A percentile compares a stretch with the other conserved stretches of the same genome.
phyloP scores from a whole-genome alignment of 1,284 basidiomycete genomes.

The Thecaphora thlaspeos region DNA sequence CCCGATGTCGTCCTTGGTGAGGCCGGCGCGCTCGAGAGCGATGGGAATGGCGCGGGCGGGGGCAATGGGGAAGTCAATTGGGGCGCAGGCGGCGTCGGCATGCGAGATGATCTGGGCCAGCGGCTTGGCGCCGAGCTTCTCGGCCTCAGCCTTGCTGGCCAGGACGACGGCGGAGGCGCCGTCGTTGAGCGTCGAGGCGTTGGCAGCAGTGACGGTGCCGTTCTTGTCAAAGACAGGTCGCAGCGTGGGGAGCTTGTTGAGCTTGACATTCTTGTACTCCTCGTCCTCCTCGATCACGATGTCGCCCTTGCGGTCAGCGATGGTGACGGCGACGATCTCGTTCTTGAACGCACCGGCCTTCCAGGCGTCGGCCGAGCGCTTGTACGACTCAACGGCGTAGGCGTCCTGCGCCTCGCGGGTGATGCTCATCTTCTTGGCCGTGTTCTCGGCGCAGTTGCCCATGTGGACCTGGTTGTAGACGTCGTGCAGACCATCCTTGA shows the following conservation, averaged over 20 bases:
- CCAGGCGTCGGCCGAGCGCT: conserved; percentile 88
- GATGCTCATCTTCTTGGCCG: conserved; percentile 57
- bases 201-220: conserved; percentile 61
- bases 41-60: conserved; percentile 87
- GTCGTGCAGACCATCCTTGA: conserved; percentile 76
- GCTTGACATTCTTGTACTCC: conserved; percentile 72
- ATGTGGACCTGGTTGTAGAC: conserved; percentile 42
- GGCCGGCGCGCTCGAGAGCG: conserved; percentile 82
- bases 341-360: conserved; percentile 76
- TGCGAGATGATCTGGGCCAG: conserved; percentile 65
- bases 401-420: conserved; percentile 59
- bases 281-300: conserved; percentile 83
- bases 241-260: conserved; percentile 59
- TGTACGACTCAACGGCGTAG: conserved; percentile 91
- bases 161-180: conserved; percentile 60
- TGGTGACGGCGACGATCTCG: conserved; percentile 81
- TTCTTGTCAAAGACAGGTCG: conserved; percentile 60
- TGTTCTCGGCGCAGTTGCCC: conserved; percentile 59
- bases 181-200: conserved; percentile 60
- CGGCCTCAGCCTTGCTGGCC: conserved; percentile 49
- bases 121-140: conserved; percentile 58
- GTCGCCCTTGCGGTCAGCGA: conserved; percentile 84
- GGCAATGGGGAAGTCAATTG: conserved; percentile 94
- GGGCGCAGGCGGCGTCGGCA: conserved; percentile 93
- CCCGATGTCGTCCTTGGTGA: conserved; percentile 80